Evolutionary conservation across 2,329 filamentous ascomycete genomes (phyloP).

Genomic region (Zalaria sp.): DNA sequence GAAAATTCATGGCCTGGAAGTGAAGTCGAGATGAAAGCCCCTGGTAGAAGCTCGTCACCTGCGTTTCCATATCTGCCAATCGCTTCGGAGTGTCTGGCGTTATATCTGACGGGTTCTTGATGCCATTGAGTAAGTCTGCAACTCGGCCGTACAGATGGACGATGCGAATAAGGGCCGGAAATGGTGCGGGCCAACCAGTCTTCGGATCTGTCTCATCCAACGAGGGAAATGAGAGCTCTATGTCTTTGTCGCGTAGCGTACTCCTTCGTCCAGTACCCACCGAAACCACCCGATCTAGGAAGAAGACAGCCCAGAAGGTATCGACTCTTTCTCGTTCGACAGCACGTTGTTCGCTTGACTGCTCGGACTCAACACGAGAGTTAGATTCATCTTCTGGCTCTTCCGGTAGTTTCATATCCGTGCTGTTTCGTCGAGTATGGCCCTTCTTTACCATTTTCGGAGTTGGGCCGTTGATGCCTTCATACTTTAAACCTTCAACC

Average conservation of each 20-base stretch:
- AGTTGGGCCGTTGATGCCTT: slow-evolving; percentile 40
- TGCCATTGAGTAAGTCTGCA: slow-evolving; percentile 72
- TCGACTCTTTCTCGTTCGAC: slow-evolving; percentile 72
- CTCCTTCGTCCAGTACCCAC: slow-evolving; percentile 75
- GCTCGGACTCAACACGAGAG: slow-evolving; percentile 10
- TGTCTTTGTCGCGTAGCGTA: slow-evolving; percentile 71
- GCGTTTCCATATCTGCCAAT: slow-evolving; percentile 64
- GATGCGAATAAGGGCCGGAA: slow-evolving; percentile 67
- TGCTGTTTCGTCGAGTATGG: slow-evolving; percentile 22
- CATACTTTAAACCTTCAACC: slow-evolving; percentile 54
- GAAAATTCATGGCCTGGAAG: slow-evolving; percentile 78
- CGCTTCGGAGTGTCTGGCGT: slow-evolving; percentile 59
- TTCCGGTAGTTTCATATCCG: slow-evolving; percentile 7
- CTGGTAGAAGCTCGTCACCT: slow-evolving; percentile 63
- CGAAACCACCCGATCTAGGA: slow-evolving; percentile 75
- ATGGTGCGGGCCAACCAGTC: slow-evolving; percentile 61
- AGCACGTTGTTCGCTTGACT: slow-evolving; percentile 44
- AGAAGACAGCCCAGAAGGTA: slow-evolving; percentile 82
- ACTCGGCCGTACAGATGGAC: slow-evolving; percentile 76
- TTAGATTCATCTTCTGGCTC: slow-evolving; percentile 25
- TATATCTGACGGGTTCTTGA: slow-evolving; percentile 59
- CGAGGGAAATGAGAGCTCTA: slow-evolving; percentile 59
- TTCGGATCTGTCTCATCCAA: slow-evolving; percentile 36
- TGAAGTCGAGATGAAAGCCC: slow-evolving; percentile 59
- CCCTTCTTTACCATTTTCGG: slow-evolving; percentile 39